Evolutionary conservation across 208 protist species (phyloP).

Genomic region (Trypanosoma scelopori): DNA sequence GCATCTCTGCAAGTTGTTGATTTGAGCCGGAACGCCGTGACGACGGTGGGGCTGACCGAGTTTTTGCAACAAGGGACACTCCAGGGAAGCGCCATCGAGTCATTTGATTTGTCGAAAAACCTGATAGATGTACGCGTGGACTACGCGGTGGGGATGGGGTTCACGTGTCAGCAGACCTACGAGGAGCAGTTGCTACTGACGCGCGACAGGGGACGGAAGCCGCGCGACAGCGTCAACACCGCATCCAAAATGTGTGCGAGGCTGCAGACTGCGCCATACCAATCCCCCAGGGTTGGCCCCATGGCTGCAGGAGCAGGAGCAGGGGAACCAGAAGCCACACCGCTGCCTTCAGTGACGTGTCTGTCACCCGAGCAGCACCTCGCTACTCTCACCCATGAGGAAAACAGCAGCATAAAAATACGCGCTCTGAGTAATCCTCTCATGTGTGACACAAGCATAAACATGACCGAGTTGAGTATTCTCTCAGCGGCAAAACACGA

Average conservation of each 20-base stretch:
- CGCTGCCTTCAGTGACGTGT: too few species aligned
- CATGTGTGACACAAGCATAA: too few species aligned
- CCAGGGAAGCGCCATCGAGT: conserved; percentile 47
- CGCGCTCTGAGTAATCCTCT: too few species aligned
- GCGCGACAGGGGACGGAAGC: conserved; percentile 8
- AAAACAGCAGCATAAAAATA: background rate
- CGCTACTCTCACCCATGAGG: background rate
- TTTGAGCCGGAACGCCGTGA: conserved; percentile 50
- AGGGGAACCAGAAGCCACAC: background rate
- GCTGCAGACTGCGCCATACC: background rate
- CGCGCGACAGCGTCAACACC: background rate
- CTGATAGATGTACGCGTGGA: conserved; percentile 11
- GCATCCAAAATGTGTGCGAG: background rate
- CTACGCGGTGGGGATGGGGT: conserved; percentile 12
- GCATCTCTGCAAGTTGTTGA: conserved; percentile 50
- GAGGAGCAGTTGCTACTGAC: conserved; percentile 31
- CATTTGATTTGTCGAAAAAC: conserved; percentile 63
- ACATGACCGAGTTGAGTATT: too few species aligned
- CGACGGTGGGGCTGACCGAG: conserved; percentile 27
- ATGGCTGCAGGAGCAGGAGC: background rate
- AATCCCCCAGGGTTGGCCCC: background rate
- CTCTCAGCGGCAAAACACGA: too few species aligned
- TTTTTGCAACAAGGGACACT: conserved; percentile 40
- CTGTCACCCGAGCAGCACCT: background rate
- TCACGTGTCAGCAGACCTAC: conserved; percentile 20